These are phyloP conservation scores for Tetrahymena malaccensis DNA, from an alignment of 73 alveolate genomes.

Conservation along the genomic window DNA sequence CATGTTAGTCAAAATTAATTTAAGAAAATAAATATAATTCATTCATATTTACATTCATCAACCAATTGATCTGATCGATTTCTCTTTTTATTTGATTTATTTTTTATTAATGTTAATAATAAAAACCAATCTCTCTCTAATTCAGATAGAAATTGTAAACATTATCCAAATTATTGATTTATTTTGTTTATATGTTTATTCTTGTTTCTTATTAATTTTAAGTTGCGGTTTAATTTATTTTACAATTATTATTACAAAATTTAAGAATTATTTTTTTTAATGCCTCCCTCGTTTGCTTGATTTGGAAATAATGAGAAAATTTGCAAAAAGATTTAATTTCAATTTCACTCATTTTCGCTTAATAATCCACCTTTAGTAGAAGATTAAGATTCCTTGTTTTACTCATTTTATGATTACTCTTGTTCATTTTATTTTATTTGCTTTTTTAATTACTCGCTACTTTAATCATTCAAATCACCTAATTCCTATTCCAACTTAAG, in stretches of 20 bases:
- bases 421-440: background rate
- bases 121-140: background rate
- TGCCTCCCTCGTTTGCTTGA: background rate
- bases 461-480: background rate
- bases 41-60: too few relatives aligned
- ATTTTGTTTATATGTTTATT: too few relatives aligned
- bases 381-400: background rate
- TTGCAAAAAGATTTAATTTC: background rate
- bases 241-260: too few relatives aligned
- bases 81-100: background rate
- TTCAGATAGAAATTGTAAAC: too few relatives aligned
- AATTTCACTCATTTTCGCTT: background rate
- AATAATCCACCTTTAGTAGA: background rate
- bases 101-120: too few relatives aligned
- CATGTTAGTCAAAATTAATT: background rate
- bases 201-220: background rate
- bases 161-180: background rate
- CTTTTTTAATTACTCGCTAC: background rate
- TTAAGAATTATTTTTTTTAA: background rate
- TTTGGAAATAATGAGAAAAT: background rate
- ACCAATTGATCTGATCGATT: too few relatives aligned
- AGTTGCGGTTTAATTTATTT: background rate
- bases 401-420: background rate
- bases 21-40: background rate
- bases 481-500: background rate